These are phyloP conservation scores for Datisca glomerata DNA, from an alignment of 306 rosid genomes.

Conservation along the genomic window DNA sequence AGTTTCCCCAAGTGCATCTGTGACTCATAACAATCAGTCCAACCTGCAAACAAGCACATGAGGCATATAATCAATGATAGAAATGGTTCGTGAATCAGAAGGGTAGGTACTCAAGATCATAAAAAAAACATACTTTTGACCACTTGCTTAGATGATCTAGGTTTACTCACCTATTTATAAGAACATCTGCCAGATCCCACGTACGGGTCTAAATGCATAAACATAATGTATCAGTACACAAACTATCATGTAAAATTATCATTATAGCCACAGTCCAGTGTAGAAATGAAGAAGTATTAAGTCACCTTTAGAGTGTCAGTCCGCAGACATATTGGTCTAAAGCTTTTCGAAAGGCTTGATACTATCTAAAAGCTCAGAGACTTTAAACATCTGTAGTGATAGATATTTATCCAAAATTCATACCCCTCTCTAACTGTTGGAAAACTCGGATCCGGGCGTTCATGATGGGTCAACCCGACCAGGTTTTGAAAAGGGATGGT, in stretches of 20 bases:
- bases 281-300: neutral
- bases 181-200: constrained; percentile 85
- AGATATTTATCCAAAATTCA: neutral
- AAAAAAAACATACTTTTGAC: constrained; percentile 70
- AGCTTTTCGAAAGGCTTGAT: constrained; percentile 95
- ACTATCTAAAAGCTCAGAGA: constrained; percentile 77
- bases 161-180: constrained; percentile 89
- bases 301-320: constrained; percentile 87
- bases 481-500: too few relatives aligned
- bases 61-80: neutral
- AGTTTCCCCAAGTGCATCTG: constrained; percentile 94
- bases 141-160: constrained; percentile 89
- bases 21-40: constrained; percentile 96
- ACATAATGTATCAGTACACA: constrained; percentile 2
- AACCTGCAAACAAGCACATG: constrained; percentile 33
- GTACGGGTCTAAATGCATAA: constrained; percentile 55
- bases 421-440: neutral
- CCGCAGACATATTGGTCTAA: constrained; percentile 76
- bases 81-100: constrained; percentile 4
- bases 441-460: too few relatives aligned
- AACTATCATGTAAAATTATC: neutral
- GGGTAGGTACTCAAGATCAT: constrained; percentile 1
- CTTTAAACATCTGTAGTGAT: constrained; percentile 56
- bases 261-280: too few relatives aligned
- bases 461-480: too few relatives aligned